phyloP scores from a whole-genome alignment of 192 early-diverging fungal species.

The Coemansia nantahalensis region DNA sequence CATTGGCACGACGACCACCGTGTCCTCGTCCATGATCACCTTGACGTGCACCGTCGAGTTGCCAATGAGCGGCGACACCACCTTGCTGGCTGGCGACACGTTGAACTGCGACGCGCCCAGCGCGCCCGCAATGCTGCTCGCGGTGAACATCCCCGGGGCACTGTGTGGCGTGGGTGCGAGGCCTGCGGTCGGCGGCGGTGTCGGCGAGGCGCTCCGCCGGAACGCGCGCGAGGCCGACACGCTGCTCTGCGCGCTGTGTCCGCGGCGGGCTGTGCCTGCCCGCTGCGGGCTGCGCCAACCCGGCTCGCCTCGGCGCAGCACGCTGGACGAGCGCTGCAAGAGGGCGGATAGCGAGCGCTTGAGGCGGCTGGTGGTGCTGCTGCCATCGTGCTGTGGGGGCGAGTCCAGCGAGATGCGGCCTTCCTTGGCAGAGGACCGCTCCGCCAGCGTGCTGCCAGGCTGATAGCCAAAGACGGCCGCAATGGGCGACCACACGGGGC shows the following conservation, averaged over 20 bases:
- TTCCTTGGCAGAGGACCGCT: constrained; percentile 1
- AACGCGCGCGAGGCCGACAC: constrained; percentile 3
- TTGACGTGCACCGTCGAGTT: constrained; percentile 52
- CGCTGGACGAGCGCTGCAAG: constrained; percentile 36
- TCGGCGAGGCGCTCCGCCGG: constrained; percentile 7
- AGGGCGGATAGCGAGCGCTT: constrained; percentile 48
- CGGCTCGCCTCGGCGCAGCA: constrained; percentile 23
- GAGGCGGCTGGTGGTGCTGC: constrained; percentile 19
- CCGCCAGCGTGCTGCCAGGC: neutral
- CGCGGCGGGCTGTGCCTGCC: constrained; percentile 7
- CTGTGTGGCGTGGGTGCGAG: neutral
- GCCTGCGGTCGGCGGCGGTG: neutral
- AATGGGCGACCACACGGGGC: neutral
- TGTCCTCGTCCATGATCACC: constrained; percentile 32
- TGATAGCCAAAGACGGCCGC: neutral
- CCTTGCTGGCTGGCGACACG: constrained; percentile 11
- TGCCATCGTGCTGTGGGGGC: constrained; percentile 2
- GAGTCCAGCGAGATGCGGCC: constrained; percentile 23
- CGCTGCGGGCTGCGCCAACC: neutral
- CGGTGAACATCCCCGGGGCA: no score
- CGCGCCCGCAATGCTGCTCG: constrained; percentile 9
- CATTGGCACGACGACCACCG: constrained; percentile 32
- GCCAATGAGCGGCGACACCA: constrained; percentile 36
- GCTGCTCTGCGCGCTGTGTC: neutral
- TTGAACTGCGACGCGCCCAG: constrained; percentile 34